These are phyloP conservation scores for Prunus yedoensis DNA, from an alignment of 331 rosid species.

Conservation along the genomic window DNA sequence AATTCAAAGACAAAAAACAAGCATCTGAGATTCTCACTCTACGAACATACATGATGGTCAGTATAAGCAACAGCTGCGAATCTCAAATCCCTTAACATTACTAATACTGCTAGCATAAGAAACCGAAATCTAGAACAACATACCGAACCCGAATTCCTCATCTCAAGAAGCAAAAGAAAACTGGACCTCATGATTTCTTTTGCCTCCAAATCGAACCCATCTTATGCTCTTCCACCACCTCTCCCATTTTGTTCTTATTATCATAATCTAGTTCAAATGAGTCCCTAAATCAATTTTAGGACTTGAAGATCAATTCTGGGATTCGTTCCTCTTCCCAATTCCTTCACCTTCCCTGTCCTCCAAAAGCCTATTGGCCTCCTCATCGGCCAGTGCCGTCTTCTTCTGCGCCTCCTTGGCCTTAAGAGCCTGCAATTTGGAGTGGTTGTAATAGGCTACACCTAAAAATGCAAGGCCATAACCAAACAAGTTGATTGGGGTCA, in stretches of 20 bases:
- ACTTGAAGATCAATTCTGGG: constrained; percentile 31
- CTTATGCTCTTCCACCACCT: constrained; percentile 22
- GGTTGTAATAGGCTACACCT: constrained; percentile 84
- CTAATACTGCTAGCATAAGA: constrained; percentile 12
- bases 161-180: constrained; percentile 25
- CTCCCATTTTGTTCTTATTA: constrained; percentile 25
- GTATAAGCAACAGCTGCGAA: constrained; percentile 30
- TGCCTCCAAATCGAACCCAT: constrained; percentile 17
- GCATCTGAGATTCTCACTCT: constrained; percentile 38
- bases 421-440: constrained; percentile 71
- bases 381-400: constrained; percentile 54
- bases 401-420: constrained; percentile 85
- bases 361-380: constrained; percentile 64
- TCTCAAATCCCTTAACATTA: constrained; percentile 38
- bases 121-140: constrained; percentile 26
- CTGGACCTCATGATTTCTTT: constrained; percentile 7
- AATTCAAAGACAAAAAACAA: not conserved
- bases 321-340: constrained; percentile 52
- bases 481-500: constrained; percentile 72
- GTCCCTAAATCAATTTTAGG: not conserved
- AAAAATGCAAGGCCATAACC: constrained; percentile 82
- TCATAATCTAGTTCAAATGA: constrained; percentile 13
- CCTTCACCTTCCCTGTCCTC: constrained; percentile 66
- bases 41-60: constrained; percentile 28
- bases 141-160: constrained; percentile 36